A percentile compares a stretch with the other conserved stretches of the same genome.
These are phyloP conservation scores for Penstemon eatonii DNA, from an alignment of 257 asterid species.

Conservation along the genomic window DNA sequence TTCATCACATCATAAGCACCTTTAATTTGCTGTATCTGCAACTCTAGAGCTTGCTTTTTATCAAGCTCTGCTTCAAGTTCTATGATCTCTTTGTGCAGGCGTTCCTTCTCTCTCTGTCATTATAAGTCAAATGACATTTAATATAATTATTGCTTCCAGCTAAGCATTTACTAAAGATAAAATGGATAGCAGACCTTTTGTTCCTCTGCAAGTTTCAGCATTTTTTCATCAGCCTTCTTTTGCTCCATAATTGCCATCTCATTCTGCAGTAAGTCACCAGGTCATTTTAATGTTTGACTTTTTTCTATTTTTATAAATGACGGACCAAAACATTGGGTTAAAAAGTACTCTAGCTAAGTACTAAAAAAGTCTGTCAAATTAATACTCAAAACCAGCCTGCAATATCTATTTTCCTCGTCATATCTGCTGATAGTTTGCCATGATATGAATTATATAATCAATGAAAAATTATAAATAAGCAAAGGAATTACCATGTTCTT, in stretches of 20 bases:
- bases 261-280: conserved; percentile 51
- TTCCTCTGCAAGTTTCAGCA: conserved; percentile 66
- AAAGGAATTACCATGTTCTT: conserved; percentile 57
- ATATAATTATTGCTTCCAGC: conserved; percentile 6
- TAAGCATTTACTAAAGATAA: conserved; percentile 19
- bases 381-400: conserved; percentile 7
- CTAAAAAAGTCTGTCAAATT: background rate
- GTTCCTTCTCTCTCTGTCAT: conserved; percentile 65
- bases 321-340: conserved; percentile 12
- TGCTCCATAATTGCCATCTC: conserved; percentile 69
- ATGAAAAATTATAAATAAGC: conserved; percentile 10
- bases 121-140: conserved; percentile 12
- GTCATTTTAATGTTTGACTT: conserved; percentile 15
- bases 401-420: conserved; percentile 9
- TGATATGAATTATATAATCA: background rate
- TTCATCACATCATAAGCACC: conserved; percentile 58
- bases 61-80: conserved; percentile 67
- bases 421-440: conserved; percentile 17
- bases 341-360: conserved; percentile 8
- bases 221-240: conserved; percentile 52
- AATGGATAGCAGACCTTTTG: conserved; percentile 52
- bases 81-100: conserved; percentile 50
- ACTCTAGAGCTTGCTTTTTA: conserved; percentile 65
- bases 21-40: conserved; percentile 55
- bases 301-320: background rate